phyloP scores from a whole-genome alignment of 306 rosid genomes.

The Ochetophila trinervis region DNA sequence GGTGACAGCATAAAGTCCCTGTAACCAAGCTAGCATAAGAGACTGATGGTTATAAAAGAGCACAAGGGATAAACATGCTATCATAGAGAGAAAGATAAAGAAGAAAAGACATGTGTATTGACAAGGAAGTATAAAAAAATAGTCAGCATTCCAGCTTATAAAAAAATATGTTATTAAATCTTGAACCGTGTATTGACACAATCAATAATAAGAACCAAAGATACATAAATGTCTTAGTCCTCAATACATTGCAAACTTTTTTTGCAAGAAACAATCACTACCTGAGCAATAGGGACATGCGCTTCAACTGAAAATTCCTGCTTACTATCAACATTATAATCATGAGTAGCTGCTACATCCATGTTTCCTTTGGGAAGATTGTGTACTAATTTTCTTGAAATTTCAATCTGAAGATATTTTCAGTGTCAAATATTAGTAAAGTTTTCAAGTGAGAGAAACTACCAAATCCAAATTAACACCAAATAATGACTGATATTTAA shows the following conservation, averaged over 20 bases:
- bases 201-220: not conserved
- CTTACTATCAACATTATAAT: conserved; percentile 37
- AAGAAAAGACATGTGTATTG: not conserved
- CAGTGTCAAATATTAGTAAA: conserved; percentile 18
- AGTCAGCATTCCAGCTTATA: not conserved
- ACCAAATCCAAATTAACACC: not conserved
- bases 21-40: conserved; percentile 77
- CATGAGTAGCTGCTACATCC: conserved; percentile 30
- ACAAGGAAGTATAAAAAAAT: not conserved
- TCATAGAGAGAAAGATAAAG: conserved; percentile 15
- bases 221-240: not conserved
- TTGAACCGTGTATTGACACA: not conserved
- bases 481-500: no score
- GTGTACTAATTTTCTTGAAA: conserved; percentile 65
- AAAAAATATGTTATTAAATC: no score
- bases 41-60: conserved; percentile 36
- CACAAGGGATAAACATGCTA: not conserved
- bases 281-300: conserved; percentile 4
- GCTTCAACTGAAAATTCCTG: not conserved
- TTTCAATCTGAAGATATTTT: conserved; percentile 49
- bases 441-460: conserved; percentile 4
- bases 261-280: conserved; percentile 5
- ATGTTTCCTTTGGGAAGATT: conserved; percentile 34
- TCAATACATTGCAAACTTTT: not conserved
- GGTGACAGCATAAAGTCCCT: conserved; percentile 97